phyloP scores from a whole-genome alignment of 2,329 filamentous ascomycete species.

The Penicillium digitatum region DNA sequence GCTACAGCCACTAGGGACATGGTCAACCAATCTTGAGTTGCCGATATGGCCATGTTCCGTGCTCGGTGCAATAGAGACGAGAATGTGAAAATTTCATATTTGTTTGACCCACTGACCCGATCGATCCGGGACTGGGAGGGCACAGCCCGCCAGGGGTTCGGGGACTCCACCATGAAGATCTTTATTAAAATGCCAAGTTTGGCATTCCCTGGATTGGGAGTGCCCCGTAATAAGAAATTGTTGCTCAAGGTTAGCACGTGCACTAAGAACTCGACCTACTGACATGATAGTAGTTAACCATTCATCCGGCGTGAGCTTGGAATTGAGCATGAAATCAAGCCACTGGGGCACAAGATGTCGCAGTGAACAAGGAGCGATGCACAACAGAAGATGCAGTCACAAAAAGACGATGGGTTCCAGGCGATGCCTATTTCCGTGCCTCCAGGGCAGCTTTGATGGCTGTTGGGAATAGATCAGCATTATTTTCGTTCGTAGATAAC shows the following conservation, averaged over 20 bases:
- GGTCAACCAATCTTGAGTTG: neutral
- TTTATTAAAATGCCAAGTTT: neutral
- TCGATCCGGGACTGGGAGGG: neutral
- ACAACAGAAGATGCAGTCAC: neutral
- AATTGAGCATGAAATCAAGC: neutral
- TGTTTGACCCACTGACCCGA: neutral
- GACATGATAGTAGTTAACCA: neutral
- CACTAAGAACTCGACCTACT: neutral
- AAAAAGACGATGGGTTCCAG: neutral
- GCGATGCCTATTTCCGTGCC: slow-evolving; percentile 25
- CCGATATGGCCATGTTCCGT: too few relatives aligned
- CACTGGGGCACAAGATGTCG: neutral
- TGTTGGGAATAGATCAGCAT: slow-evolving; percentile 16
- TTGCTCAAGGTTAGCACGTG: too few relatives aligned
- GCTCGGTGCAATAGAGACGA: too few relatives aligned
- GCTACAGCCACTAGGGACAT: neutral
- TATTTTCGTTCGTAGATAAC: neutral
- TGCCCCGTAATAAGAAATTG: too few relatives aligned
- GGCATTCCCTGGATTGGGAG: neutral
- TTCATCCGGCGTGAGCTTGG: neutral
- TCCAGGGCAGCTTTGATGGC: slow-evolving; percentile 44
- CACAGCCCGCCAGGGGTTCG: neutral
- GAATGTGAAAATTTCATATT: neutral
- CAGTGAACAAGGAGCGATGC: neutral
- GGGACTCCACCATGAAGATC: neutral